phyloP scores from a whole-genome alignment of 495 filamentous ascomycete species.

The Penicillium fimorum region DNA sequence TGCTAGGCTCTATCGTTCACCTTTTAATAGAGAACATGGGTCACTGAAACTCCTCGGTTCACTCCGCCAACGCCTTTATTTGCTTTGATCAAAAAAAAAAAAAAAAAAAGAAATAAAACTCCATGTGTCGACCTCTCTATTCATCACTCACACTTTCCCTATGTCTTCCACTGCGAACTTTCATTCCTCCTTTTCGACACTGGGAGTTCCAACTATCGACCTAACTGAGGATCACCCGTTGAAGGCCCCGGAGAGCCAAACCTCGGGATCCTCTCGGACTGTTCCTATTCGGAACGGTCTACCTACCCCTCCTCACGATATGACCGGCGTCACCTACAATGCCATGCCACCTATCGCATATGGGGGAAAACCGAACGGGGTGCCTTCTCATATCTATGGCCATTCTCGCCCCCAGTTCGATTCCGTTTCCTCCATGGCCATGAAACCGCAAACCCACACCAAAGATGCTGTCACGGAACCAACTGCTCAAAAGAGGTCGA shows the following conservation, averaged over 20 bases:
- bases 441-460: conserved; percentile 27
- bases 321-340: conserved; percentile 48
- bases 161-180: conserved; percentile 39
- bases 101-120: conserved; percentile 10
- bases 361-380: conserved; percentile 32
- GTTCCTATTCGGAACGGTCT: conserved; percentile 49
- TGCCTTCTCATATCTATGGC: conserved; percentile 31
- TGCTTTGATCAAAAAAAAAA: conserved; percentile 5
- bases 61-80: conserved; percentile 4
- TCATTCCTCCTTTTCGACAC: conserved; percentile 28
- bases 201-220: conserved; percentile 32
- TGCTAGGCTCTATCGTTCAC: neutral
- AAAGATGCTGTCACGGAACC: conserved; percentile 29
- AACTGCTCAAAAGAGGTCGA: conserved; percentile 31
- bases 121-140: conserved; percentile 24
- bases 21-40: conserved; percentile 11
- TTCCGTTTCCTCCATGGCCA: conserved; percentile 23
- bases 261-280: conserved; percentile 32
- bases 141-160: conserved; percentile 22
- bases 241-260: conserved; percentile 17
- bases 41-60: conserved; percentile 13
- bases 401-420: conserved; percentile 31
- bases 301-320: conserved; percentile 51
- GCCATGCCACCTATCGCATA: conserved; percentile 35
- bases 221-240: conserved; percentile 16